These are phyloP conservation scores for Cladosporium velox DNA, from an alignment of 2,329 filamentous ascomycete species.

Conservation along the genomic window DNA sequence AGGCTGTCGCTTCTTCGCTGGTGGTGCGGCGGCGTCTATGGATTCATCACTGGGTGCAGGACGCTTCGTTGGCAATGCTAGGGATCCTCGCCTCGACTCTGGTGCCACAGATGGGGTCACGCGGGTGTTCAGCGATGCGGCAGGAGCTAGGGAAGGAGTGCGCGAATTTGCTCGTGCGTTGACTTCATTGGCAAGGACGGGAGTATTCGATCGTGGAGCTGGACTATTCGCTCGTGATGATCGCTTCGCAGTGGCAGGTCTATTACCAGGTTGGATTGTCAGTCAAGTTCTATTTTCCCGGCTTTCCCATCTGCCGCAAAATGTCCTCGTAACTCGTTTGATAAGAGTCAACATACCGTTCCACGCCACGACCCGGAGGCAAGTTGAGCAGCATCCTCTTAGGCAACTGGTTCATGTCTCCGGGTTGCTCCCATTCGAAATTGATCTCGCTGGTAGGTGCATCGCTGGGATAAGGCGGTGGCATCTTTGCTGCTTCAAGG, in stretches of 20 bases:
- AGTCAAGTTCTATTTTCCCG: background rate
- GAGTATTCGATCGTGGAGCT: conserved; percentile 14
- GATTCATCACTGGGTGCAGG: conserved; percentile 25
- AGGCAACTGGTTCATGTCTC: conserved; percentile 31
- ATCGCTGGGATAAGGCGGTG: conserved; percentile 20
- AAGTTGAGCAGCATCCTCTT: conserved; percentile 29
- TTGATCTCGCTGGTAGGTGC: conserved; percentile 24
- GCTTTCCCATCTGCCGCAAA: background rate
- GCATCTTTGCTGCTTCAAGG: conserved; percentile 19
- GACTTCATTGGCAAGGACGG: background rate
- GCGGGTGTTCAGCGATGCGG: background rate
- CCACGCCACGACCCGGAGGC: conserved; percentile 23
- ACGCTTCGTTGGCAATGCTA: conserved; percentile 37
- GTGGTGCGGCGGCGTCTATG: conserved; percentile 16
- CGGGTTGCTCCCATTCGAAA: conserved; percentile 27
- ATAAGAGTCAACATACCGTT: conserved; percentile 34
- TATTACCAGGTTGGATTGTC: conserved; percentile 1
- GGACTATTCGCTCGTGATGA: conserved; percentile 14
- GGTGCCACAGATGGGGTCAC: conserved; percentile 4
- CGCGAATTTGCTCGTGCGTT: background rate
- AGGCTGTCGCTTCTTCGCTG: conserved; percentile 22
- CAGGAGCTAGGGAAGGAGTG: conserved; percentile 9
- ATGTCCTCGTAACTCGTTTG: conserved; percentile 20
- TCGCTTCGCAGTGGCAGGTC: conserved; percentile 16
- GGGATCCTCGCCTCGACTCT: conserved; percentile 35